phyloP scores from a whole-genome alignment of 2,329 filamentous ascomycete species.

The Coniochaeta hoffmannii region DNA sequence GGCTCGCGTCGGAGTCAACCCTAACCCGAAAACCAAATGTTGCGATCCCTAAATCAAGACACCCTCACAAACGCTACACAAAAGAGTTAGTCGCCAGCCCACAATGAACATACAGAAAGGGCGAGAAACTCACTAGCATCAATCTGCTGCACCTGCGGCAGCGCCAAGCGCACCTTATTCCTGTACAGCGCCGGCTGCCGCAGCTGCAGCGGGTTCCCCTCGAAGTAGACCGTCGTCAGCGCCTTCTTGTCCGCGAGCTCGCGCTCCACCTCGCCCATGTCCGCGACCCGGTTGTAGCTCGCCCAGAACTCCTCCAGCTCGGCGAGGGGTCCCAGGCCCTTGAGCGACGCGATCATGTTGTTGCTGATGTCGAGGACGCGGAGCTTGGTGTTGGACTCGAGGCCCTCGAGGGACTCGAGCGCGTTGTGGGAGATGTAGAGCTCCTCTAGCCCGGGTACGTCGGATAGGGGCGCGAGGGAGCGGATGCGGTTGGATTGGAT shows the following conservation, averaged over 20 bases:
- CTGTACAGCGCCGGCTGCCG: conserved; percentile 76
- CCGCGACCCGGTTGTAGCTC: conserved; percentile 73
- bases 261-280: conserved; percentile 76
- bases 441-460: conserved; percentile 73
- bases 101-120: neutral
- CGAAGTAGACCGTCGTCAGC: conserved; percentile 89
- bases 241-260: conserved; percentile 69
- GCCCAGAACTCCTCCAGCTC: conserved; percentile 91
- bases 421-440: conserved; percentile 94
- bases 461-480: conserved; percentile 66
- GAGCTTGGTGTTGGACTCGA: conserved; percentile 60
- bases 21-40: too few species aligned
- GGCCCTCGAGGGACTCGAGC: conserved; percentile 67
- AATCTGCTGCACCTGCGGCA: conserved; percentile 87
- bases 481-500: conserved; percentile 93
- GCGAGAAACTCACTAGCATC: conserved; percentile 78
- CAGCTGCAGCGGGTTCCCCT: conserved; percentile 84
- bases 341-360: conserved; percentile 71
- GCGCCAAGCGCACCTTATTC: conserved; percentile 82
- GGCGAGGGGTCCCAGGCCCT: conserved; percentile 59
- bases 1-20: neutral
- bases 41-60: neutral
- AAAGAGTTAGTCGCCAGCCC: neutral
- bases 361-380: conserved; percentile 82
- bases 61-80: conserved; percentile 9